Base-by-base conservation (phyloP, 805 yeast genomes). In the Yarrowia alimentaria region DNA sequence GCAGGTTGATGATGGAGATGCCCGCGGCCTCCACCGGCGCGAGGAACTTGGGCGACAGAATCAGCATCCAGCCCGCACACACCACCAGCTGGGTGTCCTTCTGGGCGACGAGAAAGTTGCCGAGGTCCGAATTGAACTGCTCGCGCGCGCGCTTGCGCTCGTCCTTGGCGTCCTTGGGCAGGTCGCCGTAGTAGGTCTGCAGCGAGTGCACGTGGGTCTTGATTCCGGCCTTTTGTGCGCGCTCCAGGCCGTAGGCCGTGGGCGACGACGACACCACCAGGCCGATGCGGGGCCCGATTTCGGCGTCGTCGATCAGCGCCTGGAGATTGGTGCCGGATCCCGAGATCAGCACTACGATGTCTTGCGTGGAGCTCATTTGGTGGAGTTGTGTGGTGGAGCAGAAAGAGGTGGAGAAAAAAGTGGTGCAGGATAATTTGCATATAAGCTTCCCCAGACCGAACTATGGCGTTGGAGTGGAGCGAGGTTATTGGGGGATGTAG, bases 31-130 rank as follows among this genome's bases (percentile, higher is more conserved):
- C 78, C 25, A 90, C 66, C 3, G 90, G 89, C 30, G 71, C 68
- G 54, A 93, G 72, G 58, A 88, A 89, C 16, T 78, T 73, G 3
- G 87, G 81, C 1, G 96, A 85, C 54, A 93, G 73, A 53, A 93
- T 93, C 48, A 93, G 76, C 90, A 93, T 83, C 99, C 99, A 93
- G 2, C 99, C 99, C 4, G 99, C 99, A 69, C 99, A 93, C 5
- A 93, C 97, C 31, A 93, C 81, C 56, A 93, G 73, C 6, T 18
- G 2, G 58, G 85, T 86, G 4, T 98, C 98, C 57, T 75, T 74
- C 28, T 64, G 55, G 5, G 81, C 81, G 18, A 86, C 64, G 17
- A 93, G 78, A 18, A 83, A 61, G 42, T 76, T 69, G 8, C 95
- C 91, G 34, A 93, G 73, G 56, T 93, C 96, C 33, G 67, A 63